These are phyloP conservation scores for Wickerhamia fluorescens DNA, from an alignment of 805 yeast species.

Conservation along the genomic window DNA sequence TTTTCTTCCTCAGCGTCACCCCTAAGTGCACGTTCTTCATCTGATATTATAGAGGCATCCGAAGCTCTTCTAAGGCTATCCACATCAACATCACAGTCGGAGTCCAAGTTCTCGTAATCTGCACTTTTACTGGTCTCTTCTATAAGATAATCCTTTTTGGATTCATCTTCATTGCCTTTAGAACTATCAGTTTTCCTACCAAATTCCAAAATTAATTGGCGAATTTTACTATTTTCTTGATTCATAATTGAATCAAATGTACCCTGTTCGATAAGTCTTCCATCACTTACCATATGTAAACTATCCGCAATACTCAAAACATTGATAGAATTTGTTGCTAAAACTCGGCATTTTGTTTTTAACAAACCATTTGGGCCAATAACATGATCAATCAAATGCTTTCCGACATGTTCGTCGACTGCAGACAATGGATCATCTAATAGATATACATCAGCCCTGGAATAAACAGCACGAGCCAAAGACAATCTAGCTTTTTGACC, in stretches of 20 bases:
- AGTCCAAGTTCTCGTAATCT: slow-evolving; percentile 22
- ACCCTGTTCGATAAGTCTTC: slow-evolving; percentile 63
- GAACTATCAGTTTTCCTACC: slow-evolving; percentile 37
- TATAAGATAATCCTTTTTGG: slow-evolving; percentile 4
- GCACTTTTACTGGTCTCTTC: slow-evolving; percentile 9
- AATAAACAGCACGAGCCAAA: slow-evolving; percentile 91
- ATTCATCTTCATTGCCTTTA: slow-evolving; percentile 10
- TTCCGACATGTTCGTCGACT: slow-evolving; percentile 95
- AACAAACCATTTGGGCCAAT: slow-evolving; percentile 76
- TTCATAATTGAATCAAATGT: slow-evolving; percentile 46
- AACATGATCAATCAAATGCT: slow-evolving; percentile 74
- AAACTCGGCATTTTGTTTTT: slow-evolving; percentile 62
- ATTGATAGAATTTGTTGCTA: slow-evolving; percentile 83
- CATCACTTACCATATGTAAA: slow-evolving; percentile 63
- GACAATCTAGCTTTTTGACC: slow-evolving; percentile 97
- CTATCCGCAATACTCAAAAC: slow-evolving; percentile 71
- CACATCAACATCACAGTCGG: slow-evolving; percentile 24
- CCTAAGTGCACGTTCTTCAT: slow-evolving; percentile 24
- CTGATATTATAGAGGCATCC: slow-evolving; percentile 37
- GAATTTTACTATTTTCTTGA: slow-evolving; percentile 41
- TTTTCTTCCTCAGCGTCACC: slow-evolving; percentile 29
- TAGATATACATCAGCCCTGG: slow-evolving; percentile 86
- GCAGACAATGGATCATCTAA: slow-evolving; percentile 93
- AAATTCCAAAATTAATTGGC: slow-evolving; percentile 52
- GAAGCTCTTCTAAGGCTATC: slow-evolving; percentile 56